These are phyloP conservation scores for Starmerella roubikii DNA, from an alignment of 805 yeast genomes.

Conservation along the genomic window DNA sequence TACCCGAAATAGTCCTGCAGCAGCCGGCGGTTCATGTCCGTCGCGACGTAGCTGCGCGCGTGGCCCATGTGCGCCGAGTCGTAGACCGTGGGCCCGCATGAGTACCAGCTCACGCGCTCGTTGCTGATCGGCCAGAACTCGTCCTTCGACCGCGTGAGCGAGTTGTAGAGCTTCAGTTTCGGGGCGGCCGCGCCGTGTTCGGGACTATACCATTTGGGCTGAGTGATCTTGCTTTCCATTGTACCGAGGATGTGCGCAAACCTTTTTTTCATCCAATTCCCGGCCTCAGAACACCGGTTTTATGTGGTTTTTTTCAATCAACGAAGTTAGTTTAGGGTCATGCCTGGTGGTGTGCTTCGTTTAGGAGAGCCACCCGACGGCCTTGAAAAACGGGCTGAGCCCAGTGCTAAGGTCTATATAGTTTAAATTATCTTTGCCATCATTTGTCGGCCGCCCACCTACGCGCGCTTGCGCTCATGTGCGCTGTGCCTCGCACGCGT, in stretches of 20 bases:
- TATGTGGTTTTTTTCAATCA: too few relatives aligned
- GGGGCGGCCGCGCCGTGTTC: slow-evolving; percentile 24
- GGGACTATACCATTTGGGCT: slow-evolving; percentile 43
- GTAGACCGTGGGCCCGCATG: slow-evolving; percentile 97
- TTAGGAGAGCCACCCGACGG: too few relatives aligned
- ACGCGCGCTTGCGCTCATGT: too few relatives aligned
- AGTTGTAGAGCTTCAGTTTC: slow-evolving; percentile 57
- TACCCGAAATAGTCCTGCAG: slow-evolving; percentile 86
- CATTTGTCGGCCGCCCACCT: too few relatives aligned
- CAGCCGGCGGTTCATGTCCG: slow-evolving; percentile 83
- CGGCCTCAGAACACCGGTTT: too few relatives aligned
- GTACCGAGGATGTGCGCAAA: slow-evolving; percentile 1
- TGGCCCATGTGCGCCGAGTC: slow-evolving; percentile 97
- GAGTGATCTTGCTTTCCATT: slow-evolving; percentile 25
- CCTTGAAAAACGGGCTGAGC: too few relatives aligned
- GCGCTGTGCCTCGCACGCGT: too few relatives aligned
- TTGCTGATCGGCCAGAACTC: slow-evolving; percentile 58
- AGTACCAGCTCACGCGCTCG: slow-evolving; percentile 73
- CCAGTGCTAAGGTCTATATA: too few relatives aligned
- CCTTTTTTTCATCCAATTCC: slow-evolving; percentile 11
- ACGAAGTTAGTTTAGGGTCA: too few relatives aligned
- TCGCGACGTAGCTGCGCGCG: slow-evolving; percentile 91
- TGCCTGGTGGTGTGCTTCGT: too few relatives aligned
- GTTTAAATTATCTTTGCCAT: too few relatives aligned
- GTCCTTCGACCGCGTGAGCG: slow-evolving; percentile 69